phyloP scores from a whole-genome alignment of 169 alveolate genomes.

The Cryptosporidium viatorum region DNA sequence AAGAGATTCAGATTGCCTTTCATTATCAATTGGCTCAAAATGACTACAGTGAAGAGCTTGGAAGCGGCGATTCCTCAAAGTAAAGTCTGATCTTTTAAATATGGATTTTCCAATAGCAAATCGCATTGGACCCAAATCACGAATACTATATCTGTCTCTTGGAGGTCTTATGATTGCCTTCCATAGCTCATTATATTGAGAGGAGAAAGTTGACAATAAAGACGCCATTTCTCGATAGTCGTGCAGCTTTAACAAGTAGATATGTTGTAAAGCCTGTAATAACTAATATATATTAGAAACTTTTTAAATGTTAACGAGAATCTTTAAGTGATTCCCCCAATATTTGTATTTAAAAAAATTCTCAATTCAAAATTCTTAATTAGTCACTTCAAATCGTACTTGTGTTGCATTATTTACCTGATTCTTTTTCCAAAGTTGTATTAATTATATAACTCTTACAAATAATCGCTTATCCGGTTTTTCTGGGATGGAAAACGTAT shows the following conservation, averaged over 20 bases:
- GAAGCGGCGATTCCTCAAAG: conserved; percentile 83
- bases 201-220: conserved; percentile 44
- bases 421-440: background rate
- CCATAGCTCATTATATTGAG: conserved; percentile 83
- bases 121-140: conserved; percentile 84
- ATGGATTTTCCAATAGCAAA: conserved; percentile 80
- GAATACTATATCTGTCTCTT: conserved; percentile 82
- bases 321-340: background rate
- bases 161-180: conserved; percentile 91
- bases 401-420: conserved; percentile 9
- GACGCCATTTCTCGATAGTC: conserved; percentile 43
- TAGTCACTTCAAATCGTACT: background rate
- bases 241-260: background rate
- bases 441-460: background rate
- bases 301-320: background rate
- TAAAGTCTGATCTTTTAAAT: conserved; percentile 86
- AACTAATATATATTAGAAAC: background rate
- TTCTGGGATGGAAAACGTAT: background rate
- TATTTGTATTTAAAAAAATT: background rate
- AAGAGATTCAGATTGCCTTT: conserved; percentile 80
- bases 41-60: conserved; percentile 87
- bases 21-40: conserved; percentile 88
- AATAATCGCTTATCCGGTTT: background rate
- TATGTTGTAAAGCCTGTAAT: background rate
- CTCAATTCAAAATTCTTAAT: background rate